Percentiles rank a stretch among this genome's conserved stretches.
These are phyloP conservation scores for Rhynchosporium agropyri DNA, from an alignment of 2,329 filamentous ascomycete species.

Conservation along the genomic window DNA sequence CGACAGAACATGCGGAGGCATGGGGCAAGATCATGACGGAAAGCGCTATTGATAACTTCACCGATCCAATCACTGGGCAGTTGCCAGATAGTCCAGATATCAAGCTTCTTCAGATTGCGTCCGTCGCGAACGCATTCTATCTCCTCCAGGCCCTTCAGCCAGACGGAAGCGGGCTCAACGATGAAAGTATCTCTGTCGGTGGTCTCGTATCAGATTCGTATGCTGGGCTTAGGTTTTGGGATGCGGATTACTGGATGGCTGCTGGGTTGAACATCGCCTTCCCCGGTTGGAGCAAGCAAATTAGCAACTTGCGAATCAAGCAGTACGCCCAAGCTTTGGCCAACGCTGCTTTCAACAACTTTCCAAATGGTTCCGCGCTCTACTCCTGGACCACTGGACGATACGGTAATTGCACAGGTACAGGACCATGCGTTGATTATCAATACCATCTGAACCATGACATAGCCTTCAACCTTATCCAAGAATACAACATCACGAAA, in stretches of 20 bases:
- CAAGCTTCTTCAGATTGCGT: conserved; percentile 54
- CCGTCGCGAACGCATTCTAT: conserved; percentile 58
- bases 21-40: conserved; percentile 64
- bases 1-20: conserved; percentile 59
- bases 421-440: conserved; percentile 68
- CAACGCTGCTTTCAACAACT: conserved; percentile 63
- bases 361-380: conserved; percentile 59
- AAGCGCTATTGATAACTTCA: conserved; percentile 65
- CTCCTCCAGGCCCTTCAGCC: conserved; percentile 53
- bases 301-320: conserved; percentile 65
- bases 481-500: conserved; percentile 42
- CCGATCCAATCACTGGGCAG: conserved; percentile 56
- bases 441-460: conserved; percentile 74
- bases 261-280: conserved; percentile 66
- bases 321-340: conserved; percentile 60
- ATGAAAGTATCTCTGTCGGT: conserved; percentile 68
- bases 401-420: conserved; percentile 68
- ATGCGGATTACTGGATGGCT: conserved; percentile 46
- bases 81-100: conserved; percentile 62
- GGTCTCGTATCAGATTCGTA: conserved; percentile 70
- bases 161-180: conserved; percentile 58
- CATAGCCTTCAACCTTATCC: conserved; percentile 56
- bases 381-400: conserved; percentile 70
- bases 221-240: conserved; percentile 54
- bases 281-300: conserved; percentile 62